A percentile compares a stretch with the other conserved stretches of the same genome.
Evolutionary conservation across 129 eudicot genomes (phyloP).

Genomic region (Dittrichia graveolens): DNA sequence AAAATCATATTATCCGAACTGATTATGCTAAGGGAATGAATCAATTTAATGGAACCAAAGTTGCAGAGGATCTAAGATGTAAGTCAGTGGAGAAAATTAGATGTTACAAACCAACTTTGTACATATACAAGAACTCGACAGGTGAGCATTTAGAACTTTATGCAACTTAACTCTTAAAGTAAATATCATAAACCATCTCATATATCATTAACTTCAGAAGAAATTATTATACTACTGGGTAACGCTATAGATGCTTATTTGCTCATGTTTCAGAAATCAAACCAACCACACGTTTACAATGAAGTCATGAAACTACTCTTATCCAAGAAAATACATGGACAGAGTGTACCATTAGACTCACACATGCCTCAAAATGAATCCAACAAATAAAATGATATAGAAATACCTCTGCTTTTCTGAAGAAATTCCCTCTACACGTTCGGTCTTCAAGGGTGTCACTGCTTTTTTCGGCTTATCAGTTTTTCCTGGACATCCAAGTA

Average conservation of each 20-base stretch:
- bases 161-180: not conserved
- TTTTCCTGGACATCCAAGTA: slow-evolving; percentile 34
- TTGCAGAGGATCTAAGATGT: not conserved
- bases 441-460: slow-evolving; percentile 25
- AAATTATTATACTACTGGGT: not conserved
- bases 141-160: not conserved
- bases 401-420: slow-evolving; percentile 81
- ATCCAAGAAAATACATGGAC: slow-evolving; percentile 13
- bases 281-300: not conserved
- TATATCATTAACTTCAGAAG: not conserved
- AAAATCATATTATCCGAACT: not conserved
- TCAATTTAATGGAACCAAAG: not conserved
- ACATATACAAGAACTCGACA: not conserved
- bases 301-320: not conserved
- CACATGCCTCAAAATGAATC: slow-evolving; percentile 7
- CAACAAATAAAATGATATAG: not conserved
- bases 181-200: not conserved
- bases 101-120: not conserved
- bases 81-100: not conserved
- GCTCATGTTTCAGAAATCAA: not conserved
- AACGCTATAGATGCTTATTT: not conserved
- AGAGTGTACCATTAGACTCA: slow-evolving; percentile 21
- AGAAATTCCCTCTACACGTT: slow-evolving; percentile 43
- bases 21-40: not conserved
- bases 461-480: slow-evolving; percentile 39